A percentile compares a stretch with the other conserved stretches of the same genome.
phyloP scores from a whole-genome alignment of 176 grass and related monocot genomes.

The Zoysia pacifica region DNA sequence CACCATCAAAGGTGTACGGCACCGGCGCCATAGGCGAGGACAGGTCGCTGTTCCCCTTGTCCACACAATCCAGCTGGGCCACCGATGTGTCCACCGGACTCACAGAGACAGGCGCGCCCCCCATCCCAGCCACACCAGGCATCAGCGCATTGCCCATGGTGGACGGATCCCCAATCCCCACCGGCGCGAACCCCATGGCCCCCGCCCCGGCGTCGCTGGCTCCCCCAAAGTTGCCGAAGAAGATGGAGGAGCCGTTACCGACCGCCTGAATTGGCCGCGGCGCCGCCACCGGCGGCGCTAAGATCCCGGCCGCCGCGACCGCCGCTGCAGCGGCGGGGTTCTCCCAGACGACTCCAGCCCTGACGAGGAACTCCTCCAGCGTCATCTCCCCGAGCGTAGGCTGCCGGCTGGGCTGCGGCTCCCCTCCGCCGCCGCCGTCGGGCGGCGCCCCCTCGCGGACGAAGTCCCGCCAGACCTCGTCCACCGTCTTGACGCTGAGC shows the following conservation, averaged over 20 bases:
- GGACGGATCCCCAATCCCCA: conserved; percentile 48
- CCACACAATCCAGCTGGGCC: conserved; percentile 47
- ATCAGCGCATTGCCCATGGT: conserved; percentile 43
- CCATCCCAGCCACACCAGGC: conserved; percentile 27
- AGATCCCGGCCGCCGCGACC: neutral
- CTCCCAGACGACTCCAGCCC: conserved; percentile 69
- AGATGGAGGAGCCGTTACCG: conserved; percentile 48
- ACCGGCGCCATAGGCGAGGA: conserved; percentile 51
- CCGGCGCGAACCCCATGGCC: conserved; percentile 36
- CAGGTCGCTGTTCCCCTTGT: conserved; percentile 56
- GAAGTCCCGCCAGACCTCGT: conserved; percentile 74
- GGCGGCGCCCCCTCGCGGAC: conserved; percentile 30
- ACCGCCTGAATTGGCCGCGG: conserved; percentile 33
- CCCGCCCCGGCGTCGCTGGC: conserved; percentile 7
- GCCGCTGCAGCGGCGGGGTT: neutral
- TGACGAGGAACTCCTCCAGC: conserved; percentile 78
- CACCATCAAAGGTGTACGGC: conserved; percentile 52
- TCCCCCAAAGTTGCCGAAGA: conserved; percentile 43
- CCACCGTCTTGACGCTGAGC: conserved; percentile 79
- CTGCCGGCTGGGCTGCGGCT: conserved; percentile 50
- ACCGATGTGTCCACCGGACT: conserved; percentile 30
- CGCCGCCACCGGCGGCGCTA: conserved; percentile 18
- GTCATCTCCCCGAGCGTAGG: conserved; percentile 84
- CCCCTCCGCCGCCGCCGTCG: neutral
- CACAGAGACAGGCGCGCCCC: conserved; percentile 12